Conservation (phyloP, 345 rosid species). For the Excoecaria cochinchinensis region DNA sequence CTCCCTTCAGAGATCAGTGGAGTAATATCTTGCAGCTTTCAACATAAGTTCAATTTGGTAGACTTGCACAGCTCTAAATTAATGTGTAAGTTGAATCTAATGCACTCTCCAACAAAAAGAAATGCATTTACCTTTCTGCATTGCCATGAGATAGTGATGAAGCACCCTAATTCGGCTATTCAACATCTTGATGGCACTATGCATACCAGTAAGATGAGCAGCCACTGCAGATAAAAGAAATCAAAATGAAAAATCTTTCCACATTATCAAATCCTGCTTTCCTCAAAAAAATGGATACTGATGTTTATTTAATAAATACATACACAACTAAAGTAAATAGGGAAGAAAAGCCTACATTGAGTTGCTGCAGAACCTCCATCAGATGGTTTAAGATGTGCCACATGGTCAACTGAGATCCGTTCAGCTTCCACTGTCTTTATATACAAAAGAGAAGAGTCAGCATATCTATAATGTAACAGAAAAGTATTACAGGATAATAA, state of each 20-base stretch:
- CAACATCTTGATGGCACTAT: constrained; percentile 98
- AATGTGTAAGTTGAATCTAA: too few relatives aligned
- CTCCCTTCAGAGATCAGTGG: too few relatives aligned
- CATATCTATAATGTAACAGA: background rate
- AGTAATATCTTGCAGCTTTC: too few relatives aligned
- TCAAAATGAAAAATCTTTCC: background rate
- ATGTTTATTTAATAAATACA: constrained; percentile 4
- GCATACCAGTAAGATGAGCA: constrained; percentile 95
- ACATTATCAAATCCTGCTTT: background rate
- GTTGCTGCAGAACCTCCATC: constrained; percentile 99
- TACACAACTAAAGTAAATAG: background rate
- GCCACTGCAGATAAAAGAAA: constrained; percentile 61
- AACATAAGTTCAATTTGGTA: too few relatives aligned
- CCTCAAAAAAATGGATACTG: background rate
- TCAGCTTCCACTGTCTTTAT: constrained; percentile 91
- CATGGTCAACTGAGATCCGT: constrained; percentile 95
- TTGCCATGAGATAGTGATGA: constrained; percentile 78
- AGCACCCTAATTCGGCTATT: constrained; percentile 92
- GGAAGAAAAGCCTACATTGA: constrained; percentile 48
- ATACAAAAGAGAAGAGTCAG: constrained; percentile 9
- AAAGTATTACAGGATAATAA: constrained; percentile 1
- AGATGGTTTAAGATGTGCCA: constrained; percentile 97
- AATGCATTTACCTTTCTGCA: constrained; percentile 72
- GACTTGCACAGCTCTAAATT: too few relatives aligned
- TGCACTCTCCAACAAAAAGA: background rate